Evolutionary conservation across 2,329 filamentous ascomycete genomes (phyloP).

Genomic region (Apiospora aurea): DNA sequence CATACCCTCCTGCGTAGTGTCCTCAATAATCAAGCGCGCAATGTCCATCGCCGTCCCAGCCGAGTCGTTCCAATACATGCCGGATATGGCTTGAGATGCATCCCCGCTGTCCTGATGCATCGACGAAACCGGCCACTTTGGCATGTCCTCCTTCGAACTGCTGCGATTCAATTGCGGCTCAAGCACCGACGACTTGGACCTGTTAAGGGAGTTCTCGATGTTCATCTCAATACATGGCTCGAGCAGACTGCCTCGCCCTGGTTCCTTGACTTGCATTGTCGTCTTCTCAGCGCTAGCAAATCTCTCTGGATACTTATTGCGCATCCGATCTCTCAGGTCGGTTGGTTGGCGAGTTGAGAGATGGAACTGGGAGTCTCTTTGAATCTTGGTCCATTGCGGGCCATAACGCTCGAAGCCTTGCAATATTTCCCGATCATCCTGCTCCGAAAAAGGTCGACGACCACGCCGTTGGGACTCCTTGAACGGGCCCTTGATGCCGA

Average conservation of each 20-base stretch:
- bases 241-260: conserved; percentile 49
- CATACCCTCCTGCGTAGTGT: conserved; percentile 44
- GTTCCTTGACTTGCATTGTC: conserved; percentile 54
- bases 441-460: conserved; percentile 65
- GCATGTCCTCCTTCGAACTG: conserved; percentile 56
- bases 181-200: conserved; percentile 46
- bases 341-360: conserved; percentile 67
- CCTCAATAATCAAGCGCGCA: conserved; percentile 65
- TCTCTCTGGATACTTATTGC: conserved; percentile 68
- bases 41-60: conserved; percentile 62
- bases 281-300: conserved; percentile 65
- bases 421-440: conserved; percentile 69
- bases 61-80: conserved; percentile 55
- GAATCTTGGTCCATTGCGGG: conserved; percentile 71
- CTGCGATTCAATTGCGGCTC: conserved; percentile 49
- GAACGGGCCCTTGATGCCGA: conserved; percentile 69
- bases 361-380: conserved; percentile 64
- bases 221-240: conserved; percentile 60
- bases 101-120: conserved; percentile 42
- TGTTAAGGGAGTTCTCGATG: conserved; percentile 54
- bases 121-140: conserved; percentile 50
- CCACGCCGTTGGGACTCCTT: conserved; percentile 67
- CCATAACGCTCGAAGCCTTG: conserved; percentile 66
- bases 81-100: conserved; percentile 43
- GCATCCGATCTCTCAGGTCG: conserved; percentile 67